Percentiles rank a stretch among this genome's conserved stretches.
Conservation (phyloP, 1,139 yeast genomes). For the Tardiomyces digboiensis region DNA sequence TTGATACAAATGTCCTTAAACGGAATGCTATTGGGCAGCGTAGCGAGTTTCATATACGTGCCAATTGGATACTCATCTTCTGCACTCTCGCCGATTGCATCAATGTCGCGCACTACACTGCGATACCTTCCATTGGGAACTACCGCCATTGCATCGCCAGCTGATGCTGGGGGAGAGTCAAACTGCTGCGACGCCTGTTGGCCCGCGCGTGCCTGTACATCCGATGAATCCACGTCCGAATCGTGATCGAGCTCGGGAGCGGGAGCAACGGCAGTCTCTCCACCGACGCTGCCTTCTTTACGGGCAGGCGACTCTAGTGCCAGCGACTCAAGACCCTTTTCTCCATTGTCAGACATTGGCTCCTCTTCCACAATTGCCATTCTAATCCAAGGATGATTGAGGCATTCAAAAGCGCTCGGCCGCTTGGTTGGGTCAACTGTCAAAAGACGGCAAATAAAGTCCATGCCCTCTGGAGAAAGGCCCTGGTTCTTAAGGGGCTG, state of each 20-base stretch:
- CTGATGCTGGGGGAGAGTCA: background rate
- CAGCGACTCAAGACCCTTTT: background rate
- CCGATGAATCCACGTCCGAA: background rate
- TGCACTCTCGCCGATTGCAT: conserved; percentile 10
- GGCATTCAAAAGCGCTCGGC: conserved; percentile 62
- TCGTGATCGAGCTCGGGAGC: conserved; percentile 2
- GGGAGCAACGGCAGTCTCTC: conserved; percentile 7
- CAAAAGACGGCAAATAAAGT: conserved; percentile 56
- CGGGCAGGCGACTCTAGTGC: background rate
- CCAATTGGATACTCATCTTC: conserved; percentile 31
- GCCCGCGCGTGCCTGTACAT: background rate
- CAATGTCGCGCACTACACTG: conserved; percentile 15
- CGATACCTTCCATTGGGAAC: conserved; percentile 4
- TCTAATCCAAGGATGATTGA: conserved; percentile 62
- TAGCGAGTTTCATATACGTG: conserved; percentile 40
- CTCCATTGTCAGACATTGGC: background rate
- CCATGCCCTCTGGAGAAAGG: conserved; percentile 42
- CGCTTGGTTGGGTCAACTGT: conserved; percentile 68
- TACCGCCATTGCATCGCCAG: background rate
- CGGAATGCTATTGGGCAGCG: conserved; percentile 32
- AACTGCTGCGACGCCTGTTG: background rate
- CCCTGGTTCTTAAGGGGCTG: conserved; percentile 49
- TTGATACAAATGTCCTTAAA: conserved; percentile 41
- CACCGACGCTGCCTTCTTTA: conserved; percentile 5
- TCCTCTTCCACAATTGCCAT: background rate